Conservation (phyloP, 129 eudicot genomes). For the Artemisia tridentata region DNA sequence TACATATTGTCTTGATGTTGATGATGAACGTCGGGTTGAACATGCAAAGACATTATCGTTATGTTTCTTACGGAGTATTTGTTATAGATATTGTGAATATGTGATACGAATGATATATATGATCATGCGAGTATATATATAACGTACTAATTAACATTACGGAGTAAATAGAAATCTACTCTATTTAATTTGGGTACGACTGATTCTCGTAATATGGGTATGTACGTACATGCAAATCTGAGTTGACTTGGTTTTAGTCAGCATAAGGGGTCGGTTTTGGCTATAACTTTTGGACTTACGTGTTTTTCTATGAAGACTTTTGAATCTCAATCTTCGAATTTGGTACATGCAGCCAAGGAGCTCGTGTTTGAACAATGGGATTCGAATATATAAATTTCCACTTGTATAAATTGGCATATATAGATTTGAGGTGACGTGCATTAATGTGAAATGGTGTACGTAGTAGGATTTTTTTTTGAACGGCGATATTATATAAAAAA, state of each 20-base stretch:
- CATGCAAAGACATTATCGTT: constrained; percentile 20
- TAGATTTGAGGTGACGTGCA: too few species aligned
- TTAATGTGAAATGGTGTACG: too few species aligned
- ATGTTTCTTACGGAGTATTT: background rate
- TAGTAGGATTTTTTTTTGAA: too few species aligned
- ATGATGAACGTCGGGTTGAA: constrained; percentile 14
- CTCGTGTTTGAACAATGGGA: constrained; percentile 5
- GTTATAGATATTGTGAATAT: background rate
- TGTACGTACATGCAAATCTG: constrained; percentile 12
- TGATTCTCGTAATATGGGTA: constrained; percentile 5
- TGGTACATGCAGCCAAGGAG: background rate
- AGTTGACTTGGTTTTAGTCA: constrained; percentile 31
- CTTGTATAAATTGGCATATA: too few species aligned
- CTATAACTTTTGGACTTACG: constrained; percentile 13
- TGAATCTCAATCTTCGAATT: constrained; percentile 7
- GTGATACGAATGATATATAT: background rate
- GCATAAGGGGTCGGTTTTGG: background rate
- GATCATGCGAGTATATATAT: constrained; percentile 5
- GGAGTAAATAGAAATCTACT: background rate
- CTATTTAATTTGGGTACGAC: constrained; percentile 8
- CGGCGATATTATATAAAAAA: too few species aligned
- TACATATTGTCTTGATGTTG: constrained; percentile 21
- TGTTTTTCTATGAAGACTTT: constrained; percentile 25
- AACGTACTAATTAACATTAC: background rate
- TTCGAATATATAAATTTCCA: background rate